Percentiles rank a stretch among this genome's conserved stretches.
These are phyloP conservation scores for Saccharomycodes ludwigii DNA, from an alignment of 805 yeast genomes.

Conservation along the genomic window DNA sequence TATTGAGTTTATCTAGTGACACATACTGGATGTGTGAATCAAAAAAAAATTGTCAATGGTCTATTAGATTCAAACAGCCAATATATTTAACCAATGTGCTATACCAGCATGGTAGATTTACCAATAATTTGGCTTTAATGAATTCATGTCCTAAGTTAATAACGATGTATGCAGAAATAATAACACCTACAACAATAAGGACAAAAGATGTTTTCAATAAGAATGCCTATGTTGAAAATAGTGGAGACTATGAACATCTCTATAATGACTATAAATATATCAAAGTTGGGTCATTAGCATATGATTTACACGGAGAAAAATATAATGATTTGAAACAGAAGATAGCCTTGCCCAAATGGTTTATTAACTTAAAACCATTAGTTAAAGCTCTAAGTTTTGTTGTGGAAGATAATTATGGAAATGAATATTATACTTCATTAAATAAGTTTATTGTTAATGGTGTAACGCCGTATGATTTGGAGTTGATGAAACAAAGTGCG, in stretches of 20 bases:
- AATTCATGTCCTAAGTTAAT: conserved; percentile 28
- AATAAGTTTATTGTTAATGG: conserved; percentile 32
- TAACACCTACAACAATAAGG: conserved; percentile 5
- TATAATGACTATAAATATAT: conserved; percentile 14
- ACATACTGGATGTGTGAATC: conserved; percentile 23
- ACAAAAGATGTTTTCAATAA: not conserved
- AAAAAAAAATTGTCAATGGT: conserved; percentile 19
- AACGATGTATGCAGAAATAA: conserved; percentile 21
- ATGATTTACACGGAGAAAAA: conserved; percentile 14
- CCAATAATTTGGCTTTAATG: conserved; percentile 25
- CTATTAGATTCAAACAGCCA: conserved; percentile 28
- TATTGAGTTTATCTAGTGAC: conserved; percentile 16
- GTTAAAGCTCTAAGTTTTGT: conserved; percentile 22
- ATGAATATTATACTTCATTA: conserved; percentile 24
- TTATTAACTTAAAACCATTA: conserved; percentile 19
- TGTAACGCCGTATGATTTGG: conserved; percentile 25
- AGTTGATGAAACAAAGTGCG: conserved; percentile 15
- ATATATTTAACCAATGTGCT: conserved; percentile 24
- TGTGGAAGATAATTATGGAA: conserved; percentile 26
- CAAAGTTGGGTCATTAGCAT: conserved; percentile 19
- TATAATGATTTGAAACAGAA: conserved; percentile 17
- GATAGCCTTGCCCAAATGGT: conserved; percentile 20
- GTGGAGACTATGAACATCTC: conserved; percentile 4
- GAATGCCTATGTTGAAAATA: conserved; percentile 5
- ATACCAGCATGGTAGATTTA: conserved; percentile 26